Evolutionary conservation across 257 asterid genomes (phyloP), one percentile per base, ranked within the genome.

Genomic region (Solanum okadae): DNA sequence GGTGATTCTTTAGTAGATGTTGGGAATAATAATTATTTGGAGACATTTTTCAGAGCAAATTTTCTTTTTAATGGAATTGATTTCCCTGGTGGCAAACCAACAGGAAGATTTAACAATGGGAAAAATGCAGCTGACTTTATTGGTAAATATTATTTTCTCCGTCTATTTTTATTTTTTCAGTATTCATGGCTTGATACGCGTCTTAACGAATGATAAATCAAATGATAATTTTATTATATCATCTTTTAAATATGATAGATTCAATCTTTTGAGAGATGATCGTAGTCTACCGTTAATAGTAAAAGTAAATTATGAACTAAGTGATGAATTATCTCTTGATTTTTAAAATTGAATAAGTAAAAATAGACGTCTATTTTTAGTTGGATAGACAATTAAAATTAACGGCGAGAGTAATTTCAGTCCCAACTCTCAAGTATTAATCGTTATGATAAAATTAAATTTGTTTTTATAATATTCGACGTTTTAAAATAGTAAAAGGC

Each of bases 81-180:
- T 44, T 79, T n/a, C 7, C 67, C 85, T 79, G 67, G 85, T 44
- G 85, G 67, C 25, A 79, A 27, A 79, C 85, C 85, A 27, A 79
- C 85, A 2, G 85, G 85, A 79, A 79, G 85, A 79, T 79, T 79
- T n/a, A 79, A 25, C 8, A 79, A 79, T 44, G 85, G 85, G 85
- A 79, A 79, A 10, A 79, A 79, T 79, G 40, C 85, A 8, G 85
- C 85, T 44, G 85, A 79, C 49, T 79, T 44, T 44, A 0, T 79
- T 27, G 85, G 85, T 79, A 79, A 79, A 44, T 44, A 3, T 3
- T 15, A 16, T 34, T 31, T 13, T 8, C 15, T 23, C 2, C 2
- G 3, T 4, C 13, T 23, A 4, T 9, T 22, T 61, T 61, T 61
- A 10, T 0, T 61, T 10, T 0, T 61, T 23, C 13, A 23, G 12